Evolutionary conservation across 1,284 basidiomycete species (phyloP).

Genomic region (Trametes pubescens): DNA sequence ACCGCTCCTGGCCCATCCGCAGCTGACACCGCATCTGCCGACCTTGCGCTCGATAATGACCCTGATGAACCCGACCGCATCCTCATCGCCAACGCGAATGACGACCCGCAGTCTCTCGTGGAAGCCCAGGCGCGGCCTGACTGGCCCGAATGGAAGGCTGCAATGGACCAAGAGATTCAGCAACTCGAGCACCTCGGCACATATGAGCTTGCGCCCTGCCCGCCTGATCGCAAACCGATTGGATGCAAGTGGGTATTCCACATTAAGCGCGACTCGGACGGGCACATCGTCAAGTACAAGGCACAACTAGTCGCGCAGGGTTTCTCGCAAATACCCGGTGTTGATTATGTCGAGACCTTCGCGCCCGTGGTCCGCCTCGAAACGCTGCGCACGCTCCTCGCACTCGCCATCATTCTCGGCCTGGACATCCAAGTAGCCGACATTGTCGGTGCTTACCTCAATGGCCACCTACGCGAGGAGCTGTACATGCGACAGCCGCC

Average conservation of each 20-base stretch:
- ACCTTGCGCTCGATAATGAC: no score
- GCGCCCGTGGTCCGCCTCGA: slow-evolving; percentile 43
- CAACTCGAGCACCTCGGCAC: slow-evolving; percentile 38
- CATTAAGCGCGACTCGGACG: slow-evolving; percentile 40
- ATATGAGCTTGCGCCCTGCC: slow-evolving; percentile 34
- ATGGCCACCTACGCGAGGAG: slow-evolving; percentile 46
- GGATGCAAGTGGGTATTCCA: slow-evolving; percentile 46
- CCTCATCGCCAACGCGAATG: neutral
- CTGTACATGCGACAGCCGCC: slow-evolving; percentile 49
- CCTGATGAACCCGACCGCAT: no score
- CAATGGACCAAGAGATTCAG: slow-evolving; percentile 43
- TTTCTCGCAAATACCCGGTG: slow-evolving; percentile 34
- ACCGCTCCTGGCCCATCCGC: no score
- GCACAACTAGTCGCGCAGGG: slow-evolving; percentile 18
- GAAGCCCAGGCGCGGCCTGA: slow-evolving; percentile 35
- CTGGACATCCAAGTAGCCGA: slow-evolving; percentile 43
- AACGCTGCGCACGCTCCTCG: slow-evolving; percentile 40
- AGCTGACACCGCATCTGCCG: no score
- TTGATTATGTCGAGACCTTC: slow-evolving; percentile 49
- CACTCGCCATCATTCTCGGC: slow-evolving; percentile 40
- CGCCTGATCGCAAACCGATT: slow-evolving; percentile 36
- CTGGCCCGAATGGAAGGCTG: slow-evolving; percentile 43
- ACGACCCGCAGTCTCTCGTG: slow-evolving; percentile 29
- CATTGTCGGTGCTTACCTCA: slow-evolving; percentile 47
- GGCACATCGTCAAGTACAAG: slow-evolving; percentile 31